Evolutionary conservation across 192 early-diverging fungal genomes (phyloP), one percentile per base, ranked within the genome.

Genomic region (Mortierella claussenii): DNA sequence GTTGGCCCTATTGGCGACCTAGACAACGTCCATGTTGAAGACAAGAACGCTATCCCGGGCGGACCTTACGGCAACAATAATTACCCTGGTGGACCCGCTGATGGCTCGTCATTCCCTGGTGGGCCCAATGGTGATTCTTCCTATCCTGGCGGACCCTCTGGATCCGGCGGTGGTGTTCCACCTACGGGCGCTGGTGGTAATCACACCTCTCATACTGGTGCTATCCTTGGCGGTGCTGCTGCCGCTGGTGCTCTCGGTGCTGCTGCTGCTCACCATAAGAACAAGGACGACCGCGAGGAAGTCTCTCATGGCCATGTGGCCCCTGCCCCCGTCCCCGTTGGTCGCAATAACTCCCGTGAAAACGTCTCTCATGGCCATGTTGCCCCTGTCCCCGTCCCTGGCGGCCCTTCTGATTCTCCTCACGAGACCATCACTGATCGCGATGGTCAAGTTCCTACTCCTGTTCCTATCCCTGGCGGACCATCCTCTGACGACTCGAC

Each of bases 231-330:
- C 18, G 57, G 56, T 10, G 27, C 40, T 42, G 27, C 26, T 32
- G 55, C 23, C 32, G 33, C 21, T 52, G 60, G 46, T 36, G 18
- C 21, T 50, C n/a, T 43, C 47, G 42, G 8, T 51, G 55, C 32
- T n/a, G 56, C 34, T 18, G 36, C 48, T 55, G 55, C 26, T 47
- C 18, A n/a, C 43, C 55, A 48, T 33, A 49, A 63, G 69, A 69
- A 61, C 46, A 56, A 55, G 69, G 55, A 63, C 15, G 36, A 58
- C 0, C 53, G 36, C 43, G 70, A 76, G 49, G 50, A 65, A 30
- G 64, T 66, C 20, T 60, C 62, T 18, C n/a, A 76, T 43, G 64
- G 64, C 23, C 71, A 76, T 66, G 71, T 75, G n/a, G 43, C 47
- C 23, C 71, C 71, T 32, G 69, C 52, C 20, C 63, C 63, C 54